These are phyloP conservation scores for Gloeostereum incarnatum DNA, from an alignment of 768 basidiomycete species.

Conservation along the genomic window DNA sequence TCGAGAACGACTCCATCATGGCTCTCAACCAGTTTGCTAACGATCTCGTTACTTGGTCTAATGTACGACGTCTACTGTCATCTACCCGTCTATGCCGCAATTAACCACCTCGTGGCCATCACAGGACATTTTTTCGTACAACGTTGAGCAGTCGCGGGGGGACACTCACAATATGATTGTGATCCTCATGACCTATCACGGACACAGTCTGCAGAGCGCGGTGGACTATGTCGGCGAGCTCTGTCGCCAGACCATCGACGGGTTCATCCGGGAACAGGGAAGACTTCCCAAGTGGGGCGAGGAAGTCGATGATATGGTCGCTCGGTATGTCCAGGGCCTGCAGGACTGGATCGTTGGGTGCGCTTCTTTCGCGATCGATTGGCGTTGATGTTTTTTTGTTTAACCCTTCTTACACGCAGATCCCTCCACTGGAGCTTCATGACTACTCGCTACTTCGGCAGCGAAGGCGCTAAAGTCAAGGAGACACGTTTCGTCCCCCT, in stretches of 20 bases:
- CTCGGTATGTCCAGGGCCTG: slow-evolving; percentile 50
- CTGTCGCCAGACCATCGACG: slow-evolving; percentile 44
- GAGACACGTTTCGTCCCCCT: slow-evolving; percentile 41
- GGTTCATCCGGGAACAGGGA: slow-evolving; percentile 36
- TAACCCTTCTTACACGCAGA: slow-evolving; percentile 13
- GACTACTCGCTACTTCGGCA: slow-evolving; percentile 61
- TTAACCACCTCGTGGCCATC: not conserved
- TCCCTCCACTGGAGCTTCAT: slow-evolving; percentile 67
- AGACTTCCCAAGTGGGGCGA: slow-evolving; percentile 54
- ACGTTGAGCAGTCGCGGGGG: slow-evolving; percentile 60
- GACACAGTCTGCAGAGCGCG: slow-evolving; percentile 49
- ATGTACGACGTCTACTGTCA: slow-evolving; percentile 33
- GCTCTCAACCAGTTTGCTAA: slow-evolving; percentile 62
- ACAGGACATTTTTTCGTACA: slow-evolving; percentile 71
- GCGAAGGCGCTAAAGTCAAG: slow-evolving; percentile 44
- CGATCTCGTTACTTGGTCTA: slow-evolving; percentile 79
- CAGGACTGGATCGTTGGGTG: slow-evolving; percentile 66
- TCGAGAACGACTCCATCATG: slow-evolving; percentile 51
- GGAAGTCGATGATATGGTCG: slow-evolving; percentile 49
- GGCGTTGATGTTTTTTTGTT: not conserved
- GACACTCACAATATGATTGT: slow-evolving; percentile 67
- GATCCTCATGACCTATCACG: slow-evolving; percentile 58
- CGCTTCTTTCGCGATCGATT: slow-evolving; percentile 8
- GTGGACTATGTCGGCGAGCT: slow-evolving; percentile 56
- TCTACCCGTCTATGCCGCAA: slow-evolving; percentile 4